A percentile compares a stretch with the other conserved stretches of the same genome.
These are phyloP conservation scores for Quambalaria eucalypti DNA, from an alignment of 1,284 basidiomycete species.

Conservation along the genomic window DNA sequence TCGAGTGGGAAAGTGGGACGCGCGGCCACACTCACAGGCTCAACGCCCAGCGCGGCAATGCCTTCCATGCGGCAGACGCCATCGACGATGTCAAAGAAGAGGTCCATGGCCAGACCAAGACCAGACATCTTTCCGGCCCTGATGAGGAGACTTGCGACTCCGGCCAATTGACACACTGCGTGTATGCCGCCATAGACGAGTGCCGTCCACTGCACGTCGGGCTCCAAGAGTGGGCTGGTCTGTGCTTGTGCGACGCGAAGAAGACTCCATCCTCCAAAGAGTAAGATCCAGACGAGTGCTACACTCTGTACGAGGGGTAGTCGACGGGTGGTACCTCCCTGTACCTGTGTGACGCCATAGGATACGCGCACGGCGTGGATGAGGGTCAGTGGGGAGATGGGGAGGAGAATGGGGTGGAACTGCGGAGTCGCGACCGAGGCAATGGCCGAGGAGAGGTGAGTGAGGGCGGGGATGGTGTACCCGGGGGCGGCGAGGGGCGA, in stretches of 20 bases:
- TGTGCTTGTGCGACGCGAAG: conserved; percentile 18
- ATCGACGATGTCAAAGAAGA: conserved; percentile 21
- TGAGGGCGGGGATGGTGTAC: too few species aligned
- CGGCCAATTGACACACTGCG: conserved; percentile 6
- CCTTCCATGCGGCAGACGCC: conserved; percentile 30
- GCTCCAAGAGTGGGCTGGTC: conserved; percentile 18
- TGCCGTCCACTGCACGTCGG: conserved; percentile 6
- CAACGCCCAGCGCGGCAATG: conserved; percentile 23
- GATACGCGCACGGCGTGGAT: conserved; percentile 5
- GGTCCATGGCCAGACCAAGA: conserved; percentile 11
- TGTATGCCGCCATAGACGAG: conserved; percentile 28
- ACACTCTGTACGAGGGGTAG: conserved; percentile 20
- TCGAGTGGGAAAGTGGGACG: too few species aligned
- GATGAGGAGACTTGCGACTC: conserved; percentile 14
- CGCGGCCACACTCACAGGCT: background rate
- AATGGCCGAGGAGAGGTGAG: too few species aligned
- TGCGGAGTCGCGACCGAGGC: too few species aligned
- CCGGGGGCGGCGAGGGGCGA: too few species aligned
- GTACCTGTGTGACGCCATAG: background rate
- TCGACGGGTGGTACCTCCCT: too few species aligned
- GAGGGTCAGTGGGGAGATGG: conserved; percentile 1
- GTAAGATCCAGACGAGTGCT: conserved; percentile 26
- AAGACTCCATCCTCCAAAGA: conserved; percentile 25
- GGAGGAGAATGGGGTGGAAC: background rate
- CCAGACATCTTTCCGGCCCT: background rate